Evolutionary conservation across 2,329 filamentous ascomycete genomes (phyloP), one percentile per base, ranked within the genome.

Genomic region (Plenodomus tracheiphilus): DNA sequence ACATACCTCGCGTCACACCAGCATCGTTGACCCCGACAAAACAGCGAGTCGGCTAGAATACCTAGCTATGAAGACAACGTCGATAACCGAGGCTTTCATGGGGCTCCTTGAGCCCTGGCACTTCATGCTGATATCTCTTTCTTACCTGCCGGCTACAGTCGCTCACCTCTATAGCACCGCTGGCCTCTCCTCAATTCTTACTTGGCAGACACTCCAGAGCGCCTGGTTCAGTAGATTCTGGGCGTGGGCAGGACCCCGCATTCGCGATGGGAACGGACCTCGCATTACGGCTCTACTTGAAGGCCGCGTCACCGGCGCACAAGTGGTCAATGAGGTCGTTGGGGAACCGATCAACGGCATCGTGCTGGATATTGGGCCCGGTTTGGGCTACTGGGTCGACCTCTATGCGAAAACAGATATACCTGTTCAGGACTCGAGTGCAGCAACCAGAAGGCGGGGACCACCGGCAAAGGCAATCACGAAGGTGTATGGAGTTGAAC

Each of bases 371-470:
- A 56, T 59, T 17, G 56, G 56, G 1, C 56, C 56, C 1, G 56
- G 56, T n/a, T n/a, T 53, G 6, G 56, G 56, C 1, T 59, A 53
- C 32, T 59, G 53, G 56, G 49, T 59, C 2, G 56, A 59, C 42
- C 19, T 59, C 18, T 59, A 54, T 22, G 46, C 41, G 2, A 37
- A 46, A 15, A 41, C 47, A 3, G 42, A 49, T 13, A 40, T 51
- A 5, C 53, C 55, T 1, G 41, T 55, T 15, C 18, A 43, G 7
- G 34, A 39, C 7, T 36, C 32, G 19, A 39, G 34, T 18, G 19
- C 15, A 19, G 16, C 39, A 11, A 43, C 17, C 3, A 40, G 28
- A 13, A 36, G 50, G 30, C 43, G 34, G 8, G 42, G 42, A 11
- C 5, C 5, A 25, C 5, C 22, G 5, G 22, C 5, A 25, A 25